These are phyloP conservation scores for Dacryopinax spathularia DNA, from an alignment of 768 basidiomycete genomes.

Conservation along the genomic window DNA sequence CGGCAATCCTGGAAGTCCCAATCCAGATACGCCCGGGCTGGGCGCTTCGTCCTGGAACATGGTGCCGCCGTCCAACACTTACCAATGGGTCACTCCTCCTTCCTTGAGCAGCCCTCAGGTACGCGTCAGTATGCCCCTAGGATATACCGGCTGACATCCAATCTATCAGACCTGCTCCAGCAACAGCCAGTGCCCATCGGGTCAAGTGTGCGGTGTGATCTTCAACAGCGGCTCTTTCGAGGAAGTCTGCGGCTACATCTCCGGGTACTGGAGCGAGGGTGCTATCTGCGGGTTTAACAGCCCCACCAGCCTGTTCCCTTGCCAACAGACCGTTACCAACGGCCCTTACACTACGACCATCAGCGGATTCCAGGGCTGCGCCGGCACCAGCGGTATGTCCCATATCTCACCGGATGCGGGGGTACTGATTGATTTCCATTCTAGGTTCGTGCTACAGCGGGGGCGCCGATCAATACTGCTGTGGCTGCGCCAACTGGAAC, in stretches of 20 bases:
- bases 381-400: not conserved
- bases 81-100: conserved; percentile 8
- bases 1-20: conserved; percentile 3
- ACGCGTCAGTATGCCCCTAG: too few relatives aligned
- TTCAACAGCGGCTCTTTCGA: conserved; percentile 1
- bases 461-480: conserved; percentile 7
- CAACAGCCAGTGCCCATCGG: conserved; percentile 3
- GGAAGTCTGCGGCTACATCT: conserved; percentile 6
- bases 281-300: conserved; percentile 7
- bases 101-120: not conserved
- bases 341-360: conserved; percentile 6
- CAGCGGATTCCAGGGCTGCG: conserved; percentile 8
- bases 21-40: conserved; percentile 1
- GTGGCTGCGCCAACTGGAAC: conserved; percentile 9
- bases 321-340: conserved; percentile 4
- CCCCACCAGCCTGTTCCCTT: not conserved
- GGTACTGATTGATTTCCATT: not conserved
- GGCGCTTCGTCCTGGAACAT: not conserved
- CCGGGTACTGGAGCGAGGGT: conserved; percentile 10
- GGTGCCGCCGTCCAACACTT: not conserved
- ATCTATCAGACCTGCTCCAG: not conserved
- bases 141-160: not conserved
- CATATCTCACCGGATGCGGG: not conserved
- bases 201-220: conserved; percentile 7
- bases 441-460: conserved; percentile 8